Evolutionary conservation across 2,329 filamentous ascomycete genomes (phyloP), one percentile per base, ranked within the genome.

Genomic region (Chrysosporium queenslandicum): DNA sequence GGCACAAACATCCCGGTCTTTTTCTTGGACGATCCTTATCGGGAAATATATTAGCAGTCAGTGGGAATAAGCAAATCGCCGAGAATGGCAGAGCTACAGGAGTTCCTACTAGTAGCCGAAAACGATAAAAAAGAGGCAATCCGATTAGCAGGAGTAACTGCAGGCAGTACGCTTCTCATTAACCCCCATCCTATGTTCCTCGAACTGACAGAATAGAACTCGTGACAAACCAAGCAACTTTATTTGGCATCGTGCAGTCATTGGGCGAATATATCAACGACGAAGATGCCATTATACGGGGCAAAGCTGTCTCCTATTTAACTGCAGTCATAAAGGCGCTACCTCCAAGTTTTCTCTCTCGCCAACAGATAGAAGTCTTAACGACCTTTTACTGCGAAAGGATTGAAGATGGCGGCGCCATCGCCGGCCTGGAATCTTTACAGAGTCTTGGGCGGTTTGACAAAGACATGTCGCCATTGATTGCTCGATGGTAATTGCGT

Each of bases 181-280:
- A 18, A 5, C n/a, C 7, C 34, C 4, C 20, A n/a, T n/a, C n/a
- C n/a, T n/a, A n/a, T 43, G 14, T 7, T 25, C 7, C 6, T 36
- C 16, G 32, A 7, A 55, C 55, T 52, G 58, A 60, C 58, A 49
- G 58, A 48, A 37, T 47, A 82, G 79, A 76, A 64, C 70, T 85
- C 55, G 76, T 81, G 62, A 72, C 66, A 59, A 80, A 78, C 58
- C 71, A 82, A 59, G 70, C 78, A 49, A 82, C 79, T 59, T 71
- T 85, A 30, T 73, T 85, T 52, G 75, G 77, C 50, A 68, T 84
- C 46, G 77, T 85, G 51, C 78, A 82, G 61, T 80, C 78, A 41
- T 70, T 85, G 29, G 79, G 79, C 18, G 80, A 83, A 64, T 85
- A 83, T 59, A 76, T 85, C 61, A 84, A 83, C 58, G 78, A 82